Percentiles rank a stretch among this genome's conserved stretches.
Evolutionary conservation across 805 yeast species (phyloP).

Genomic region (Candida nanaspora): DNA sequence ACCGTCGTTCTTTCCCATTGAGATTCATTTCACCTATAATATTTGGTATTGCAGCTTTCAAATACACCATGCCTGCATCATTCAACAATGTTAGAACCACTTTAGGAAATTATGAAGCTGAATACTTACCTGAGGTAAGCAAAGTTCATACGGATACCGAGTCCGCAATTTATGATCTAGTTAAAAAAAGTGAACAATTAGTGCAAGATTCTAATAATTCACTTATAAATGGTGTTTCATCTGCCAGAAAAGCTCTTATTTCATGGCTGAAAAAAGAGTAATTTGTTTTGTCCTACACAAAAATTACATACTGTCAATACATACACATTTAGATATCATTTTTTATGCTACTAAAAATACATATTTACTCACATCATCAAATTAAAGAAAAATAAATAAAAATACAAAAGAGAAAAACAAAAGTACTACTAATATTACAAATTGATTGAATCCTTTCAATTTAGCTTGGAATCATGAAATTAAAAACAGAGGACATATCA

Average conservation of each 20-base stretch:
- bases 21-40: slow-evolving; percentile 45
- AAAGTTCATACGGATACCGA: slow-evolving; percentile 12
- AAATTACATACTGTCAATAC: too few relatives aligned
- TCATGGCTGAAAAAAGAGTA: not conserved
- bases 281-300: too few relatives aligned
- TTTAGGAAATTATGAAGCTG: slow-evolving; percentile 24
- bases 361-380: not conserved
- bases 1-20: slow-evolving; percentile 38
- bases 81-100: slow-evolving; percentile 25
- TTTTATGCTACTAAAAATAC: not conserved
- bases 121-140: slow-evolving; percentile 31
- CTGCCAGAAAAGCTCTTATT: slow-evolving; percentile 1
- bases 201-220: not conserved
- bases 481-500: slow-evolving; percentile 73
- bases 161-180: not conserved
- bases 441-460: too few relatives aligned
- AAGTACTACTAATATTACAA: too few relatives aligned
- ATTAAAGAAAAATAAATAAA: not conserved
- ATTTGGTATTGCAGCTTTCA: slow-evolving; percentile 40
- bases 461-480: not conserved
- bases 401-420: not conserved
- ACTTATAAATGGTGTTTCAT: not conserved
- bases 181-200: not conserved
- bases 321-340: not conserved
- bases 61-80: slow-evolving; percentile 43